Percentiles rank a stretch among this genome's conserved stretches.
phyloP scores from a whole-genome alignment of 768 basidiomycete genomes.

The Kwoniella shandongensis region DNA sequence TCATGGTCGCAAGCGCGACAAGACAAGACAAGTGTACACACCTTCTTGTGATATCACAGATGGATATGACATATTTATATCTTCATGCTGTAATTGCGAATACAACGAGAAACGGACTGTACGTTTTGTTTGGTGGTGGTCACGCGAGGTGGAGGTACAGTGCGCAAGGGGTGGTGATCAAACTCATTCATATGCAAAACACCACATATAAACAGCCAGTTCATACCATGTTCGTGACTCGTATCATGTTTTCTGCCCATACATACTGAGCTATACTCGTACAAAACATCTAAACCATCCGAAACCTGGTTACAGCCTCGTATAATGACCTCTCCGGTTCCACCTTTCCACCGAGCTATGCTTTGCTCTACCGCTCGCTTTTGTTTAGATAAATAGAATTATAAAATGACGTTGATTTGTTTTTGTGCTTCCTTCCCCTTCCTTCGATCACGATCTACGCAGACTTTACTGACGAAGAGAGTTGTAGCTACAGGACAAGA shows the following conservation, averaged over 20 bases:
- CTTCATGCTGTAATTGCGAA: neutral
- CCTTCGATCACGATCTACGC: neutral
- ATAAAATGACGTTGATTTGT: neutral
- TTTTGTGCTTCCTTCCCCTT: too few relatives aligned
- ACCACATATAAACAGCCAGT: too few relatives aligned
- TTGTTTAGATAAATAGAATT: too few relatives aligned
- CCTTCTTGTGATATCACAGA: slow-evolving; percentile 1
- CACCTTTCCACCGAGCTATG: too few relatives aligned
- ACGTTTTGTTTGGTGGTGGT: neutral
- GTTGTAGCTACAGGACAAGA: slow-evolving; percentile 28
- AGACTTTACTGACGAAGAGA: slow-evolving; percentile 23
- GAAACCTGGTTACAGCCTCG: too few relatives aligned
- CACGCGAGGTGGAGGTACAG: neutral
- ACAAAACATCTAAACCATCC: neutral
- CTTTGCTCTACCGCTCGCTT: too few relatives aligned
- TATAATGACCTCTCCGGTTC: too few relatives aligned
- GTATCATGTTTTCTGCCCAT: too few relatives aligned
- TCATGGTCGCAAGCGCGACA: neutral
- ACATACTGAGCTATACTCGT: too few relatives aligned
- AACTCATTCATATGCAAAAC: neutral
- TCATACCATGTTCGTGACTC: too few relatives aligned
- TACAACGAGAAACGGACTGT: neutral
- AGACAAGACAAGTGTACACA: neutral
- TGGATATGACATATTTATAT: slow-evolving; percentile 9
- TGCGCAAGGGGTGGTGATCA: neutral